Evolutionary conservation across 768 basidiomycete genomes (phyloP), one percentile per base, ranked within the genome.

Genomic region (Tricholoma furcatifolium): DNA sequence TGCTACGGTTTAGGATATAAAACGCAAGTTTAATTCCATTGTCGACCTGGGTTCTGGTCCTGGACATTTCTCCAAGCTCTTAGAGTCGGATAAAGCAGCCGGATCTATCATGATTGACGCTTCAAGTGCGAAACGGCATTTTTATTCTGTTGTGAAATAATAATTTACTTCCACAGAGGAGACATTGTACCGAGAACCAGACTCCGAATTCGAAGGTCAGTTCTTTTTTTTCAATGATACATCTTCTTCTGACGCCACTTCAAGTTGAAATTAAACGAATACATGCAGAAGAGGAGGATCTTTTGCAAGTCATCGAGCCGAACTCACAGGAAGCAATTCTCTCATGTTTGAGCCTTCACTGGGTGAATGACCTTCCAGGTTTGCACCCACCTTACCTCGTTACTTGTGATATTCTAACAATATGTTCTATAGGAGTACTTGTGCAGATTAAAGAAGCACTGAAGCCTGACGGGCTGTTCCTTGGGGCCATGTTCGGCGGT

Each of bases 281-380:
- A 53, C 84, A 87, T 56, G 85, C 79, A 40, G 93, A 97, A 55
- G 94, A 98, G 65, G 94, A 98, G 66, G 74, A 79, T 30, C 70
- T 98, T 1, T 76, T 95, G 2, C 71, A 81, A 39, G 67, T 75
- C 17, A 72, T 98, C 10, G 74, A 78, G 4, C 83, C 75, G 2
- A 79, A 88, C 55, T 91, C 92, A 12, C 88, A 95, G 64, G 96
- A 98, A 63, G 93, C 91, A 15, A 82, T 98, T 42, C 85, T 97
- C 21, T 95, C 93, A 11, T 95, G 92, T 65, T 78, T 97, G 3
- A 88, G 86, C 60, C 76, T 98, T 39, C 97, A 99, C 57, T 99
- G 97, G 97, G 83, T 97, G 11, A 98, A 98, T 61, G 97, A 99
- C 71, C 80, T 99, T 6, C 96, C 94, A 55, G 93, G 95, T 91